Conservation (phyloP, 768 basidiomycete species). For the Tylopilus sp. region DNA sequence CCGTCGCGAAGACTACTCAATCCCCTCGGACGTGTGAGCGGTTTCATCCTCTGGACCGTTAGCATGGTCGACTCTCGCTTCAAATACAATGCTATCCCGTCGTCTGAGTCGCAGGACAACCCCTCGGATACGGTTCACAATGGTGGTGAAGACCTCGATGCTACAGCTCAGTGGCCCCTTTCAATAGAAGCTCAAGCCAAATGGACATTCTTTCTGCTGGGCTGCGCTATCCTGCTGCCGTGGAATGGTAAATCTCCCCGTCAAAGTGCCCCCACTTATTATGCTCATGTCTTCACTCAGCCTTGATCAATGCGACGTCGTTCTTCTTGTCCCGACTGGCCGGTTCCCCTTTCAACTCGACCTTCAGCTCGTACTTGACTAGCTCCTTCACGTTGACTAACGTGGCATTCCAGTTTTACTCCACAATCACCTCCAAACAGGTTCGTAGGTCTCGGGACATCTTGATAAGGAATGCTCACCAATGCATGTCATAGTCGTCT, state of each 20-base stretch:
- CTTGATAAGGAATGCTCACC: conserved; percentile 2
- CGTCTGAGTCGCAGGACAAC: conserved; percentile 14
- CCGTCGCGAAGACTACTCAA: background rate
- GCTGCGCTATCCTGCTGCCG: conserved; percentile 75
- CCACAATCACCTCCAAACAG: conserved; percentile 64
- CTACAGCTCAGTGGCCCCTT: conserved; percentile 15
- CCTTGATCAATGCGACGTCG: conserved; percentile 81
- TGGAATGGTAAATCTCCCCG: conserved; percentile 73
- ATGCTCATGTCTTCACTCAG: conserved; percentile 37
- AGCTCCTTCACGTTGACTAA: conserved; percentile 61
- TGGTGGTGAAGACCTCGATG: conserved; percentile 4
- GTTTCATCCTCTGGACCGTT: background rate
- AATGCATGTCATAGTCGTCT: conserved; percentile 41
- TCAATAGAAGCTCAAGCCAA: conserved; percentile 42
- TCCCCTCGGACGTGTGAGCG: background rate
- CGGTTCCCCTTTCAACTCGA: conserved; percentile 51
- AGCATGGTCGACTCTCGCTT: conserved; percentile 9
- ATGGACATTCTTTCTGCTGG: conserved; percentile 71
- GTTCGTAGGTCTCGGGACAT: conserved; percentile 36
- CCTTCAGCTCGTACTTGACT: conserved; percentile 67
- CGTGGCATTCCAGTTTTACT: conserved; percentile 70
- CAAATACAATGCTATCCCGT: conserved; percentile 20
- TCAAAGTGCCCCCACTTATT: background rate
- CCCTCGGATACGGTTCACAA: background rate
- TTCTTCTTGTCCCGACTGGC: conserved; percentile 73